Evolutionary conservation across 2,329 filamentous ascomycete genomes (phyloP), one percentile per base, ranked within the genome.

Genomic region (Diplocarpon rosae): DNA sequence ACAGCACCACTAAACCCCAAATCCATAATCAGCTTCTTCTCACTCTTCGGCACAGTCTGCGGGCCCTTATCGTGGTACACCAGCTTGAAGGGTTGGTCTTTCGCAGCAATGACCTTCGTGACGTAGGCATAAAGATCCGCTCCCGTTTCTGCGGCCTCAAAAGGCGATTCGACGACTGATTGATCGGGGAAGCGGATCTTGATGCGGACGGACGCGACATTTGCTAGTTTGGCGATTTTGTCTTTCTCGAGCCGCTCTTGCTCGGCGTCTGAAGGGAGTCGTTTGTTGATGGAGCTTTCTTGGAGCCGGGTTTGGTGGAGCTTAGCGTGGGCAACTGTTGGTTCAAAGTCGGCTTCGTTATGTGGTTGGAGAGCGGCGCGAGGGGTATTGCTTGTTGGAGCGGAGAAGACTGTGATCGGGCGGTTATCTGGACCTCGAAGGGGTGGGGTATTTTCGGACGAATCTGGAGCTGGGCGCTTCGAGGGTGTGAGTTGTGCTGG

Each of bases 181-280:
- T 89, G 85, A 60, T 96, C 89, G 0, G 90, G 90, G 55, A 95
- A 89, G 20, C 89, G 83, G 39, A 95, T 75, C 52, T 85, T 87
- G 51, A 96, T 72, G 24, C 78, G 73, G 28, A 94, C 75, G 28
- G 76, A 75, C 40, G 75, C 77, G 48, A 89, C 72, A 5, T 75
- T 72, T 5, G 80, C 73, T 1, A 88, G 67, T 51, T 72, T 80
- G 27, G 80, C 78, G 37, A 76, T 74, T 42, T 81, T 78, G 16
- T 76, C 79, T 5, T 75, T 70, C 29, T 78, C 80, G 52, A 80
- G 78, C 17, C 80, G 79, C 30, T 79, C 81, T 10, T 93, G 69
- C 60, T 96, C 90, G 29, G 76, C 78, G 63, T 96, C 88, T 1
- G 87, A 93, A 5, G 77, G 76, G 1, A 96, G 75, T 15, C 87